These are phyloP conservation scores for Boletus sp. DNA, from an alignment of 768 basidiomycete species.

Conservation along the genomic window DNA sequence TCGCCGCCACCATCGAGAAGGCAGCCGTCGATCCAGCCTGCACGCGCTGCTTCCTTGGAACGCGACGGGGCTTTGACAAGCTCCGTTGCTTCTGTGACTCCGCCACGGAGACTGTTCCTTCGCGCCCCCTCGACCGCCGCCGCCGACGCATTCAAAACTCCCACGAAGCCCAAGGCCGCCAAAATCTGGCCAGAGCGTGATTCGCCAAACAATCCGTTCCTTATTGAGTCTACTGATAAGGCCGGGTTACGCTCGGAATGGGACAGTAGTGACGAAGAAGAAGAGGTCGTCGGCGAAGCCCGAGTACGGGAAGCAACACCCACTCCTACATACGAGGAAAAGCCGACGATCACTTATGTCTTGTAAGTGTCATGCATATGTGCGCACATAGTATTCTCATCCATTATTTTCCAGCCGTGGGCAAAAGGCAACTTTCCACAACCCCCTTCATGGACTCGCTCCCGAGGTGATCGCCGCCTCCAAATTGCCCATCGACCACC, in stretches of 20 bases:
- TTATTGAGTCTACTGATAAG: slow-evolving; percentile 37
- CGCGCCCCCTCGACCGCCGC: slow-evolving; percentile 19
- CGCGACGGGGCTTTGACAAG: slow-evolving; percentile 7
- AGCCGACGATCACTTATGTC: slow-evolving; percentile 66
- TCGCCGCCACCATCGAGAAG: slow-evolving; percentile 70
- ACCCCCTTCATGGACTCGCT: slow-evolving; percentile 58
- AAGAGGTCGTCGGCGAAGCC: slow-evolving; percentile 33
- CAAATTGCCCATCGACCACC: slow-evolving; percentile 57
- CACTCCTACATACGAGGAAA: slow-evolving; percentile 44
- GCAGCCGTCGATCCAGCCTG: slow-evolving; percentile 32
- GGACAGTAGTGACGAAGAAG: slow-evolving; percentile 37
- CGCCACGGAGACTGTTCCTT: slow-evolving; percentile 23
- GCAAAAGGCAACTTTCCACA: slow-evolving; percentile 57
- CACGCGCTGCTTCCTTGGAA: slow-evolving; percentile 28
- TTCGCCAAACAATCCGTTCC: slow-evolving; percentile 73
- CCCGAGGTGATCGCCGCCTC: slow-evolving; percentile 43
- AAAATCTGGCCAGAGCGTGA: slow-evolving; percentile 45
- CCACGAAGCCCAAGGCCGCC: slow-evolving; percentile 39
- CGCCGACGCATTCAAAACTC: slow-evolving; percentile 33
- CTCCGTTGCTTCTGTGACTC: slow-evolving; percentile 24
- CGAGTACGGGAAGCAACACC: slow-evolving; percentile 39
- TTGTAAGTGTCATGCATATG: slow-evolving; percentile 50
- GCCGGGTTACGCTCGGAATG: slow-evolving; percentile 22
- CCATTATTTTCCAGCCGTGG: slow-evolving; percentile 55
- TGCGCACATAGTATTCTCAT: neutral